A percentile compares a stretch with the other conserved stretches of the same genome.
Evolutionary conservation across 352 stramenopile genomes (phyloP).

Genomic region (Globisporangium cylindrosporum): DNA sequence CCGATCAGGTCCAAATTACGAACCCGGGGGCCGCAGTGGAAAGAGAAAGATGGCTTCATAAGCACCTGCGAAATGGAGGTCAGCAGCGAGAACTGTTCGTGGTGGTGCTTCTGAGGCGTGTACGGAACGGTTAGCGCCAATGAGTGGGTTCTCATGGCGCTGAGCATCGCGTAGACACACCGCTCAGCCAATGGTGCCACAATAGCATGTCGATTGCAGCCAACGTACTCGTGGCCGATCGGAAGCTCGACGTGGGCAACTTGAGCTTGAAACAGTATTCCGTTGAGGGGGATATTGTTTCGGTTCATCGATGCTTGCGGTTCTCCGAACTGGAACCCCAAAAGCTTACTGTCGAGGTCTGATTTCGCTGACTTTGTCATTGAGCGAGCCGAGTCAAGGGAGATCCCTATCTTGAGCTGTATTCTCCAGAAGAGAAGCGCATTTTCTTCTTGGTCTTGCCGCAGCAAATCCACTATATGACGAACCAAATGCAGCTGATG

Average conservation of each 20-base stretch:
- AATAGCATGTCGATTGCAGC: slow-evolving; percentile 27
- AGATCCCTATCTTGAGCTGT: slow-evolving; percentile 33
- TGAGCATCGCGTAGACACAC: slow-evolving; percentile 47
- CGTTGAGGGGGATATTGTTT: neutral
- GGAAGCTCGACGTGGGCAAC: slow-evolving; percentile 39
- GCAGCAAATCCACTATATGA: slow-evolving; percentile 19
- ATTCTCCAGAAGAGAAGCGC: slow-evolving; percentile 40
- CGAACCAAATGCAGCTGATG: slow-evolving; percentile 20
- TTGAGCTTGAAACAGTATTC: slow-evolving; percentile 21
- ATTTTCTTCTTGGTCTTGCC: slow-evolving; percentile 18
- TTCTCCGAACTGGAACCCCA: slow-evolving; percentile 7
- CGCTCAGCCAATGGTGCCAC: slow-evolving; percentile 51
- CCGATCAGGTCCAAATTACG: slow-evolving; percentile 2
- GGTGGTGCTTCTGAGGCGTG: neutral
- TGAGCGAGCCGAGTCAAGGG: neutral
- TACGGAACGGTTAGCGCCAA: slow-evolving; percentile 30
- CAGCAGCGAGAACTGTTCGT: slow-evolving; percentile 17
- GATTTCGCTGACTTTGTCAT: slow-evolving; percentile 2
- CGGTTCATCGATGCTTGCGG: neutral
- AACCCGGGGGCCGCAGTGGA: slow-evolving; percentile 5
- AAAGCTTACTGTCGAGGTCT: slow-evolving; percentile 6
- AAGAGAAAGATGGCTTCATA: slow-evolving; percentile 13
- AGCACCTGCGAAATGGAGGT: slow-evolving; percentile 31
- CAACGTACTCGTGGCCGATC: slow-evolving; percentile 52
- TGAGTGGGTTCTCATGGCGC: slow-evolving; percentile 29